phyloP scores from a whole-genome alignment of 2,329 filamentous ascomycete genomes.

The Stylonectria norvegica region DNA sequence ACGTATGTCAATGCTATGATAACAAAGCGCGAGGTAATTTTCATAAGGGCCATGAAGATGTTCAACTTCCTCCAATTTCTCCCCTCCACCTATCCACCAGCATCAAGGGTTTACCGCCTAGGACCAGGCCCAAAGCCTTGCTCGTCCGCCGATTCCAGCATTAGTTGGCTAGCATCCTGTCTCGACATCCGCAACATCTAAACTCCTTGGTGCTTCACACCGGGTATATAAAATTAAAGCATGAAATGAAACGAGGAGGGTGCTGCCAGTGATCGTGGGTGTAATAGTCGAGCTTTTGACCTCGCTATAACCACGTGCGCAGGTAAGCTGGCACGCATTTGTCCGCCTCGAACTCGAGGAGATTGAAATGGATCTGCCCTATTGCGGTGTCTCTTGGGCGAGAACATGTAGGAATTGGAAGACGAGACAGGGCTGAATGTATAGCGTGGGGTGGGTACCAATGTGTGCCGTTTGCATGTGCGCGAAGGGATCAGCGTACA shows the following conservation, averaged over 20 bases:
- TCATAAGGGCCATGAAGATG: slow-evolving; percentile 15
- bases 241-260: slow-evolving; percentile 22
- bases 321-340: slow-evolving; percentile 1
- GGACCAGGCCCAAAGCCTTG: background rate
- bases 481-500: slow-evolving; percentile 3
- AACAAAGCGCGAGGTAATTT: slow-evolving; percentile 16
- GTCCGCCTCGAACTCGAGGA: no score
- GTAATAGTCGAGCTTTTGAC: slow-evolving; percentile 8
- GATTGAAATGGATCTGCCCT: no score
- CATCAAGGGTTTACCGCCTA: background rate
- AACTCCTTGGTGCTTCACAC: slow-evolving; percentile 18
- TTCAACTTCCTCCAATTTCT: slow-evolving; percentile 3
- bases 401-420: slow-evolving; percentile 16
- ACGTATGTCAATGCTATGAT: slow-evolving; percentile 12
- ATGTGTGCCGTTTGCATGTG: slow-evolving; percentile 1
- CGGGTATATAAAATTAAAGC: slow-evolving; percentile 28
- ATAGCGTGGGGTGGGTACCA: slow-evolving; percentile 4
- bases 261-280: slow-evolving; percentile 13
- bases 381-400: slow-evolving; percentile 8
- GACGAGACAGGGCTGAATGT: slow-evolving; percentile 9
- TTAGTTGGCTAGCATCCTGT: slow-evolving; percentile 15
- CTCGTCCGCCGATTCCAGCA: slow-evolving; percentile 8
- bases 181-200: slow-evolving; percentile 16
- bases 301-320: slow-evolving; percentile 7
- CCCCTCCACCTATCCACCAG: slow-evolving; percentile 2